Evolutionary conservation across 768 basidiomycete species (phyloP).

Genomic region (Galerina sulciceps): DNA sequence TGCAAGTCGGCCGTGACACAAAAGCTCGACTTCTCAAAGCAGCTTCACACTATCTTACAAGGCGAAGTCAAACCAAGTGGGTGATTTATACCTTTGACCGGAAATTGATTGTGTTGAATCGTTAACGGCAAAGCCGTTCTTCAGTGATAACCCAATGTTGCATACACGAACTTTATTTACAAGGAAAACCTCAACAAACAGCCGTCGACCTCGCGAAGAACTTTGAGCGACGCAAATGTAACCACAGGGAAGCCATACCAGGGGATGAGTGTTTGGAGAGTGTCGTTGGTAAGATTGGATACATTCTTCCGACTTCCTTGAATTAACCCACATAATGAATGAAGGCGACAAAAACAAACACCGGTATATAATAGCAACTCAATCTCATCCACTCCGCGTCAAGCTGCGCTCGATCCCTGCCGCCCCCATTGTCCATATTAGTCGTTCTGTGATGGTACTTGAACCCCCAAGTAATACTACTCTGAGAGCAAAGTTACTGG

Average conservation of each 20-base stretch:
- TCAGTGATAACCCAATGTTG: slow-evolving; percentile 99
- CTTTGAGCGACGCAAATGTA: slow-evolving; percentile 94
- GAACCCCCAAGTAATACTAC: slow-evolving; percentile 89
- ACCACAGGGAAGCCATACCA: slow-evolving; percentile 86
- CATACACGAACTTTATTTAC: slow-evolving; percentile 90
- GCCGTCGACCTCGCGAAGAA: slow-evolving; percentile 89
- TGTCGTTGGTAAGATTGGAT: slow-evolving; percentile 70
- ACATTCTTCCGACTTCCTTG: background rate
- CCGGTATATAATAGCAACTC: slow-evolving; percentile 88
- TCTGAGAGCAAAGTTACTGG: slow-evolving; percentile 65
- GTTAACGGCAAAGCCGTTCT: slow-evolving; percentile 48
- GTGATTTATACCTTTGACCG: slow-evolving; percentile 32
- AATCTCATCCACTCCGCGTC: slow-evolving; percentile 73
- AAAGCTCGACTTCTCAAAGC: slow-evolving; percentile 78
- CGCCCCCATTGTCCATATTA: slow-evolving; percentile 89
- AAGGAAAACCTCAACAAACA: slow-evolving; percentile 72
- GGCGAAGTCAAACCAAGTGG: slow-evolving; percentile 91
- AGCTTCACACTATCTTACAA: slow-evolving; percentile 78
- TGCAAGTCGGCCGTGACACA: slow-evolving; percentile 69
- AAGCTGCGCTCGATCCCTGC: slow-evolving; percentile 77
- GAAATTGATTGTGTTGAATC: background rate
- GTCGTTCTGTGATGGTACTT: slow-evolving; percentile 90
- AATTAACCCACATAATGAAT: slow-evolving; percentile 32
- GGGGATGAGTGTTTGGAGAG: slow-evolving; percentile 82
- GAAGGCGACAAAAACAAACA: slow-evolving; percentile 89